Conservation (phyloP, 768 basidiomycete species). For the Pulveroboletus sp. region DNA sequence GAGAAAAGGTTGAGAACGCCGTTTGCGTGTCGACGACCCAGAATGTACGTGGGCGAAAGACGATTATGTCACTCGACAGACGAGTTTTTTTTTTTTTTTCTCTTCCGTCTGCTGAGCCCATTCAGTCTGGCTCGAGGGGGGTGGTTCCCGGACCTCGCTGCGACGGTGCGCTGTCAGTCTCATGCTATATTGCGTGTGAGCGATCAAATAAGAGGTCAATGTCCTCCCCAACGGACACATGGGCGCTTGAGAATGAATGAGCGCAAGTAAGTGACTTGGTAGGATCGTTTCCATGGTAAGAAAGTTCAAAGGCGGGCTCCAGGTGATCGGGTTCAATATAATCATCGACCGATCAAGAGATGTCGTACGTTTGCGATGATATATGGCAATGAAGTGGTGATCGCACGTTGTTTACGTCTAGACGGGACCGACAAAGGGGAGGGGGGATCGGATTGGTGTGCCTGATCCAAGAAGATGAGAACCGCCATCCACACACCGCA, state of each 20-base stretch:
- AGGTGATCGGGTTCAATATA: slow-evolving; percentile 15
- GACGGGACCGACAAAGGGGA: slow-evolving; percentile 33
- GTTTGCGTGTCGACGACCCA: slow-evolving; percentile 23
- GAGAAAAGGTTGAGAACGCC: slow-evolving; percentile 24
- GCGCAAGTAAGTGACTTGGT: slow-evolving; percentile 5
- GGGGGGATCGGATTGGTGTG: slow-evolving; percentile 17
- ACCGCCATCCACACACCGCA: slow-evolving; percentile 16
- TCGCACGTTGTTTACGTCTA: slow-evolving; percentile 27
- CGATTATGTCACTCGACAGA: slow-evolving; percentile 24
- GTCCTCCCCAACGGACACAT: neutral
- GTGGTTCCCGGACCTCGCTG: slow-evolving; percentile 9
- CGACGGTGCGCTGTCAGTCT: slow-evolving; percentile 8
- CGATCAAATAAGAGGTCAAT: slow-evolving; percentile 1
- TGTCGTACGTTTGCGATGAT: slow-evolving; percentile 25
- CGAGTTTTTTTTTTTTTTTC: neutral
- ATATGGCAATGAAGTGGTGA: slow-evolving; percentile 19
- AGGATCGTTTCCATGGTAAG: slow-evolving; percentile 29
- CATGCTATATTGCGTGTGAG: slow-evolving; percentile 7
- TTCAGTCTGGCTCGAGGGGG: too few species aligned
- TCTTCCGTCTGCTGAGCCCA: neutral
- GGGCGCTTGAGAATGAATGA: slow-evolving; percentile 4
- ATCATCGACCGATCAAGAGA: slow-evolving; percentile 24
- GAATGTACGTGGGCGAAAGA: slow-evolving; percentile 7
- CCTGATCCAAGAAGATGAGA: slow-evolving; percentile 26
- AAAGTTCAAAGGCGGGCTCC: slow-evolving; percentile 11